Conservation (phyloP, 2,329 filamentous ascomycete species). For the Aureobasidium subglaciale region DNA sequence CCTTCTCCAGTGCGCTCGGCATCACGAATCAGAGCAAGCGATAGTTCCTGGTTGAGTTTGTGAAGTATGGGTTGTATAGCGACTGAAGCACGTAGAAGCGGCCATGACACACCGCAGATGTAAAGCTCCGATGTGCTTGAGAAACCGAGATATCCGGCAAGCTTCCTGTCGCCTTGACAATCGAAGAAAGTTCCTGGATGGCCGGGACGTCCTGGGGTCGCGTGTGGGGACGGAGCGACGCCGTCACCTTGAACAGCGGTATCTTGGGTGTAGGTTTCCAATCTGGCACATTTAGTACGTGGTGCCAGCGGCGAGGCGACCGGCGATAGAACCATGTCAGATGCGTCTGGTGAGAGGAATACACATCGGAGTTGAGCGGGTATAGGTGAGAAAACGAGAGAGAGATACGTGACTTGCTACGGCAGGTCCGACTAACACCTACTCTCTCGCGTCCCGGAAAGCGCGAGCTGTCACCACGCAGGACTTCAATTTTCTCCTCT, state of each 20-base stretch:
- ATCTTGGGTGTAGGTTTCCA: not conserved
- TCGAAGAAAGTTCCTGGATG: not conserved
- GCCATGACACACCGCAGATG: not conserved
- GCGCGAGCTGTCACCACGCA: no score
- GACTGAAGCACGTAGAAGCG: not conserved
- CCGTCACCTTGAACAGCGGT: not conserved
- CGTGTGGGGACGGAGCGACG: not conserved
- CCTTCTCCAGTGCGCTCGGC: not conserved
- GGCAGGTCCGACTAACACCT: no score
- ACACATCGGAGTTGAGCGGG: no score
- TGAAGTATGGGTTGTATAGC: not conserved
- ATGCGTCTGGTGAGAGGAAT: not conserved
- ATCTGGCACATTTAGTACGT: not conserved
- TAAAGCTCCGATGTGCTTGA: not conserved
- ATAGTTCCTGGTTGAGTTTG: not conserved
- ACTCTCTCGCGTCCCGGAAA: no score
- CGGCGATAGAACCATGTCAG: not conserved
- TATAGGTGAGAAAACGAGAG: no score
- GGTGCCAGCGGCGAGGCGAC: not conserved
- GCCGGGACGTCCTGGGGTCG: not conserved
- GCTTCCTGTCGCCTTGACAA: not conserved
- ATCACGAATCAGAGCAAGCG: not conserved
- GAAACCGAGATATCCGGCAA: not conserved
- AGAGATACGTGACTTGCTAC: no score
- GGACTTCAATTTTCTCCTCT: no score